Conservation (phyloP, 2,329 filamentous ascomycete species). For the Verticillium nubilum region DNA sequence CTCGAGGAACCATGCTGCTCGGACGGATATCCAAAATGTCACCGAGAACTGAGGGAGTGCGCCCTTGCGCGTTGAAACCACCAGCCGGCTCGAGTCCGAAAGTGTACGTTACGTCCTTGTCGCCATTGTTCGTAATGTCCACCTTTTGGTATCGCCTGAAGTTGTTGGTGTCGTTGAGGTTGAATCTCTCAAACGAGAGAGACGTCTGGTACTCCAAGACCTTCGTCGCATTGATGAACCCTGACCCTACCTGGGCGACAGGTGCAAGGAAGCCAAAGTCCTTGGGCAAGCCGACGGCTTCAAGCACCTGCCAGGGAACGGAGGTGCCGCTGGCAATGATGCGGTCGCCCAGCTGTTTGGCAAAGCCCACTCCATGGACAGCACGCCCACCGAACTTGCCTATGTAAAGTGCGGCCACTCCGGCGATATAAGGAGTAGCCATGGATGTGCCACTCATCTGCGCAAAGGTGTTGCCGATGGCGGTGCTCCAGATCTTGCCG, state of each 20-base stretch:
- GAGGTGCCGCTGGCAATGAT: conserved; percentile 27
- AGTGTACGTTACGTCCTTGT: conserved; percentile 25
- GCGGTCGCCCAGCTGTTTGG: conserved; percentile 19
- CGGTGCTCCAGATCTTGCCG: conserved; percentile 54
- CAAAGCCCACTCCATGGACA: conserved; percentile 22
- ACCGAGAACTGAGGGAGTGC: conserved; percentile 1
- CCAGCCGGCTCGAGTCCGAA: conserved; percentile 21
- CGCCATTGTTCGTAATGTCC: conserved; percentile 29
- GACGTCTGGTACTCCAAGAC: conserved; percentile 29
- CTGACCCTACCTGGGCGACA: conserved; percentile 32
- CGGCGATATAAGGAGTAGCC: conserved; percentile 52
- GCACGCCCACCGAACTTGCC: conserved; percentile 25
- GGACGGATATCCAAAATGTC: conserved; percentile 8
- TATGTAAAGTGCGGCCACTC: conserved; percentile 33
- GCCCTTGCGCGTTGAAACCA: conserved; percentile 27
- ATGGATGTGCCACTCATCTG: conserved; percentile 55
- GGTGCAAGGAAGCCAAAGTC: conserved; percentile 20
- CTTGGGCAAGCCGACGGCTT: conserved; percentile 14
- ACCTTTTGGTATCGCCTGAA: conserved; percentile 21
- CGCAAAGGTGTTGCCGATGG: conserved; percentile 41
- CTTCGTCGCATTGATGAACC: conserved; percentile 35
- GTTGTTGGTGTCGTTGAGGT: conserved; percentile 37
- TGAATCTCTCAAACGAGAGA: conserved; percentile 31
- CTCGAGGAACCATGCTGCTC: not conserved
- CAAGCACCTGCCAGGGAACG: conserved; percentile 18